Evolutionary conservation across 805 yeast genomes (phyloP).

Genomic region (Grigorovia jiainica): DNA sequence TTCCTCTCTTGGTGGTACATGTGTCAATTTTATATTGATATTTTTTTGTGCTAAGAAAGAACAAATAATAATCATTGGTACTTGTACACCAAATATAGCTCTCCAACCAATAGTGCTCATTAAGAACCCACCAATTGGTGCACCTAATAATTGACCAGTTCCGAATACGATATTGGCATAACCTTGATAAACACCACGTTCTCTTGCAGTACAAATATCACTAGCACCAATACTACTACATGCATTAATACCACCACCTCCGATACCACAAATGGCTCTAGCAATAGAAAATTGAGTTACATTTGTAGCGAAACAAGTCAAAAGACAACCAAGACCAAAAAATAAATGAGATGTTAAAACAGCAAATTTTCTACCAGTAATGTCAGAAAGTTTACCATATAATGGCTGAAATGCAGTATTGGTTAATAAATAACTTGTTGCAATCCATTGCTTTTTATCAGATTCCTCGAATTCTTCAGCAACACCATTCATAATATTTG

Average conservation of each 20-base stretch:
- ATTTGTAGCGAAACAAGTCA: conserved; percentile 31
- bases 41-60: conserved; percentile 30
- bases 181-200: conserved; percentile 78
- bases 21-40: conserved; percentile 38
- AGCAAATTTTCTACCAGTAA: conserved; percentile 41
- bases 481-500: conserved; percentile 39
- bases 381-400: conserved; percentile 50
- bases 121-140: conserved; percentile 51
- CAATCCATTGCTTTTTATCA: conserved; percentile 51
- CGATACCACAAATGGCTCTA: conserved; percentile 71
- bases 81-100: conserved; percentile 40
- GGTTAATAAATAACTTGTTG: conserved; percentile 52
- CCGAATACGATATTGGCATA: conserved; percentile 69
- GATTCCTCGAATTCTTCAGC: conserved; percentile 42
- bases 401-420: conserved; percentile 61
- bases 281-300: conserved; percentile 39
- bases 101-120: conserved; percentile 60
- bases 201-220: conserved; percentile 66
- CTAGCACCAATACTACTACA: conserved; percentile 66
- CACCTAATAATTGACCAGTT: conserved; percentile 65
- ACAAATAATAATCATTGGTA: conserved; percentile 35
- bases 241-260: conserved; percentile 83
- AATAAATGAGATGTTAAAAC: conserved; percentile 33
- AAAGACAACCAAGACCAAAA: conserved; percentile 38
- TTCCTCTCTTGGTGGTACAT: conserved; percentile 40